Evolutionary conservation across 2,329 filamentous ascomycete genomes (phyloP), one percentile per base, ranked within the genome.

Genomic region (Ceratocystis destructans): DNA sequence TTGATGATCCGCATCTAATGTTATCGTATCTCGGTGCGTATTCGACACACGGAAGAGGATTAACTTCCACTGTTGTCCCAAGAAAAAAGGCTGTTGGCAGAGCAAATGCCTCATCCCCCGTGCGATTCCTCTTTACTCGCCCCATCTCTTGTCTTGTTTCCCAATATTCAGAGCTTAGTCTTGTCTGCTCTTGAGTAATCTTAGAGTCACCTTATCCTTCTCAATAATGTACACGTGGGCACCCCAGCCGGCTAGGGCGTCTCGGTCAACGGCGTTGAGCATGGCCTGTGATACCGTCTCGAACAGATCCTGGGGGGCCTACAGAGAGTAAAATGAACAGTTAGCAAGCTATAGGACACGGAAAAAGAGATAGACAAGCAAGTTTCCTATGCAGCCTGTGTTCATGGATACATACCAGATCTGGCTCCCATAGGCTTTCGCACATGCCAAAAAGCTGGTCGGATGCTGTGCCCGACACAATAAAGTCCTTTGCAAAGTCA

Each of bases 161-260:
- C 33, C 20, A 12, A 25, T 15, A 41, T 12, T 22, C 17, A 48
- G 66, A 64, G 44, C 72, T 75, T 90, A 92, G 77, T 97, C 93
- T 80, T 97, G 93, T 81, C 92, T 86, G 75, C 92, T 92, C 86
- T 97, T 97, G 77, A 99, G 82, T 86, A 99, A 85, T 76, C 94
- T 84, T 87, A 97, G 96, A 74, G 94, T 97, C 70, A 99, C 90
- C 88, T 97, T 97, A 80, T 96, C 92, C 84, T 99, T 99, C 82
- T 97, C 94, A 77, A 99, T 96, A 74, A 99, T 96, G 80, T 97
- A 99, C 72, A 99, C 94, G 75, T 99, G 91, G 48, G 94, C 94
- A 75, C 94, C 94, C 94, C 94, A 97, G 70, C 94, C 94, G 46
- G 93, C 96, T 70, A 99, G 82, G 64, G 94, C 94, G 78, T 99